Evolutionary conservation across 306 rosid genomes (phyloP).

Genomic region (Dryas drummondii): DNA sequence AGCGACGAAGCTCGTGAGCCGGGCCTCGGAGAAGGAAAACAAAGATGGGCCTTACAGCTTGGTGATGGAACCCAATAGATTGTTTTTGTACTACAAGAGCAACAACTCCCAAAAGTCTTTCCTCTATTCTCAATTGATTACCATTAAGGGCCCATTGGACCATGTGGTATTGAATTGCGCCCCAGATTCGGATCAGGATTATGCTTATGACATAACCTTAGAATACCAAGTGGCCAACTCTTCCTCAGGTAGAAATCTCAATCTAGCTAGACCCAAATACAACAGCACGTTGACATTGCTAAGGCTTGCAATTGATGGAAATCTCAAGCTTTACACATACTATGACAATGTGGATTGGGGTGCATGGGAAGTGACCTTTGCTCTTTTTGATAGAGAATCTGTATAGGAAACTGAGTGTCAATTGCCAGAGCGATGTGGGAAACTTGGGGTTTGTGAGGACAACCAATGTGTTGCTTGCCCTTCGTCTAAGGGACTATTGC

Average conservation of each 20-base stretch:
- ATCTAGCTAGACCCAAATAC: constrained; percentile 45
- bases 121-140: constrained; percentile 7
- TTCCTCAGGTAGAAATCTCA: background rate
- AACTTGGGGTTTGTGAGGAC: constrained; percentile 62
- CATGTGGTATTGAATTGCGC: constrained; percentile 35
- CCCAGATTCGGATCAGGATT: constrained; percentile 21
- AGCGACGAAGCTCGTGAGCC: constrained; percentile 39
- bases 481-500: constrained; percentile 41
- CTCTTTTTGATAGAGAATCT: constrained; percentile 44
- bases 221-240: constrained; percentile 18
- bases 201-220: constrained; percentile 32
- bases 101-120: background rate
- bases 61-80: constrained; percentile 24
- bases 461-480: constrained; percentile 72
- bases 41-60: constrained; percentile 45
- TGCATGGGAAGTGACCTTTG: constrained; percentile 49
- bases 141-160: constrained; percentile 22
- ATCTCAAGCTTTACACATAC: constrained; percentile 46
- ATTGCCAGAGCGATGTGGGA: constrained; percentile 52
- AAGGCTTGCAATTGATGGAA: constrained; percentile 63
- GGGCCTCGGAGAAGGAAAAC: constrained; percentile 39
- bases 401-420: constrained; percentile 51
- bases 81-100: background rate
- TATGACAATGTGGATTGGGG: constrained; percentile 36
- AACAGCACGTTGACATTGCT: constrained; percentile 48